phyloP scores from a whole-genome alignment of 768 basidiomycete genomes.

The Collybiopsis confluens region DNA sequence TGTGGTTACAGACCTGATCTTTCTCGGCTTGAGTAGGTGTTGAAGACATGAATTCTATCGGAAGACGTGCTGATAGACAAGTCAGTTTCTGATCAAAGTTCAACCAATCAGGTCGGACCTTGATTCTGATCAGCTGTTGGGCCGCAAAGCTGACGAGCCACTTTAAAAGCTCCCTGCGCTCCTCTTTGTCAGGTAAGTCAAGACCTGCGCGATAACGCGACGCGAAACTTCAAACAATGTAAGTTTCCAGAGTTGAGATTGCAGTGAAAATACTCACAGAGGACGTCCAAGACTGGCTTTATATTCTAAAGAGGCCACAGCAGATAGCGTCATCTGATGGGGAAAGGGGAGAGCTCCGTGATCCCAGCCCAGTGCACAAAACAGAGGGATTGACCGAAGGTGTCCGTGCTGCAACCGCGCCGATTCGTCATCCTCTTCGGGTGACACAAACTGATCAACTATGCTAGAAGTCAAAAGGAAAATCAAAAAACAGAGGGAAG shows the following conservation, averaged over 20 bases:
- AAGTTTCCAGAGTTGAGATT: background rate
- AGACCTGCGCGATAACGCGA: background rate
- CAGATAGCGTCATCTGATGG: background rate
- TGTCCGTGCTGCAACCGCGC: background rate
- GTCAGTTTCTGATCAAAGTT: background rate
- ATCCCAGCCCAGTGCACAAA: background rate
- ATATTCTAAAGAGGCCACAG: background rate
- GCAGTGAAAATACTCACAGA: background rate
- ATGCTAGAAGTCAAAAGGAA: background rate
- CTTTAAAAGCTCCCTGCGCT: background rate
- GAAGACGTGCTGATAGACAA: background rate
- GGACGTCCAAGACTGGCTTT: background rate
- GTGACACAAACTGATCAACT: background rate
- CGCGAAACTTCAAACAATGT: background rate
- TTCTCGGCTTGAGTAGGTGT: background rate
- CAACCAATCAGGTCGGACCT: too few species aligned
- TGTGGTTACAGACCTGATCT: background rate
- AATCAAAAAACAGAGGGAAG: background rate
- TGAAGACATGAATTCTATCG: background rate
- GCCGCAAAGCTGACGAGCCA: background rate
- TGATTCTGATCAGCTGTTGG: background rate
- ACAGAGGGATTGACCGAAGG: background rate
- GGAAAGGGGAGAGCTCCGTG: background rate
- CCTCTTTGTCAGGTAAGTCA: background rate
- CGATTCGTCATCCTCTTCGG: background rate